These are phyloP conservation scores for Bacidia rubella DNA, from an alignment of 495 filamentous ascomycete species.

Conservation along the genomic window DNA sequence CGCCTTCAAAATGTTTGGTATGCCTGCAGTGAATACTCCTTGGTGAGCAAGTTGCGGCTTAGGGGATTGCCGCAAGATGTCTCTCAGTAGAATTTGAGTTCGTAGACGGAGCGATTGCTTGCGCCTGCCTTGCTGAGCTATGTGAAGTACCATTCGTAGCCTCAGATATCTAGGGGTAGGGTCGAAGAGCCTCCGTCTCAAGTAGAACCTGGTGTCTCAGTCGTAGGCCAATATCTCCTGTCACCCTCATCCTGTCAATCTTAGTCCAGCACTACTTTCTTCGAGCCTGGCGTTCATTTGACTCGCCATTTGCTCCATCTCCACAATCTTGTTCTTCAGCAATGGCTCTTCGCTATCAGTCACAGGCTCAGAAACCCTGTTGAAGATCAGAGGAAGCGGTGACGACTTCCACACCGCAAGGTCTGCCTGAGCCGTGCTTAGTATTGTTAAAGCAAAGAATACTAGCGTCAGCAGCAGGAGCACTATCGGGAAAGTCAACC, in stretches of 20 bases:
- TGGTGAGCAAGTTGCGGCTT: too few species aligned
- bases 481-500: slow-evolving; percentile 1
- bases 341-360: neutral
- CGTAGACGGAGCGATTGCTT: too few species aligned
- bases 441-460: slow-evolving; percentile 2
- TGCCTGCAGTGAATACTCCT: too few species aligned
- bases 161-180: too few species aligned
- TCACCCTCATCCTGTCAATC: neutral
- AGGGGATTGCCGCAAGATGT: too few species aligned
- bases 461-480: neutral
- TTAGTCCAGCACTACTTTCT: neutral
- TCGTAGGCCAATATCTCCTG: too few species aligned
- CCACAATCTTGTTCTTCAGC: neutral
- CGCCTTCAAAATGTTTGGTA: too few species aligned
- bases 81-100: too few species aligned
- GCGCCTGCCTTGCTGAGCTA: too few species aligned
- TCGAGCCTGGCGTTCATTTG: neutral
- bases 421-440: neutral
- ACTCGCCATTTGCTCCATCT: neutral
- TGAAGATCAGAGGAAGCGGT: neutral
- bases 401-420: slow-evolving; percentile 7
- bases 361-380: neutral
- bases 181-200: too few species aligned
- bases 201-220: too few species aligned
- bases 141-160: too few species aligned